Percentiles rank a stretch among this genome's conserved stretches.
phyloP scores from a whole-genome alignment of 2,329 filamentous ascomycete genomes.

The Arthroderma uncinatum region DNA sequence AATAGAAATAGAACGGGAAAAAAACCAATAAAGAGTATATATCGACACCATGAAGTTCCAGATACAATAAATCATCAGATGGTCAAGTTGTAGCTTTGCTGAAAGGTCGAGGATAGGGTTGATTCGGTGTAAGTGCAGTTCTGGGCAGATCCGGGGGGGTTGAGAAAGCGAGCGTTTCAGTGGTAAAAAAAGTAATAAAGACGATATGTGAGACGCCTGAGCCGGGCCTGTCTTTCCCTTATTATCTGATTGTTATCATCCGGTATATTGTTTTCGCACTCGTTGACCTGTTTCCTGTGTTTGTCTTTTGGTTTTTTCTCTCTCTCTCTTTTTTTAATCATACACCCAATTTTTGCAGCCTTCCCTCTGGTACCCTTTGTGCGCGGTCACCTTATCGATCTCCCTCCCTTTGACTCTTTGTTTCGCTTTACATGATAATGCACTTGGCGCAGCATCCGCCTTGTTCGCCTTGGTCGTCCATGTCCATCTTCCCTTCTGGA shows the following conservation, averaged over 20 bases:
- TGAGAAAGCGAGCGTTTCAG: neutral
- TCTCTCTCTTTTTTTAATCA: conserved; percentile 7
- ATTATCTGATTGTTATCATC: neutral
- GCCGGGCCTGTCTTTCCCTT: neutral
- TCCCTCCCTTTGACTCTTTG: neutral
- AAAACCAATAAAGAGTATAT: conserved; percentile 6
- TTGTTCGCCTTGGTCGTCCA: conserved; percentile 45
- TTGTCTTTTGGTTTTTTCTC: conserved; percentile 7
- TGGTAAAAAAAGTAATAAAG: neutral
- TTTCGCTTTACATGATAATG: conserved; percentile 62
- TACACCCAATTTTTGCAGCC: neutral
- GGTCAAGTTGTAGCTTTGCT: neutral
- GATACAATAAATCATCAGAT: conserved; percentile 2
- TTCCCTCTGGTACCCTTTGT: neutral
- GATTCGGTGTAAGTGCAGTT: neutral
- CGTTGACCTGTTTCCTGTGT: conserved; percentile 9
- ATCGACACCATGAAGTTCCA: conserved; percentile 1
- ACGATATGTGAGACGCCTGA: neutral
- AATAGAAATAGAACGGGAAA: neutral
- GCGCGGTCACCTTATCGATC: neutral
- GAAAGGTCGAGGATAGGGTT: neutral
- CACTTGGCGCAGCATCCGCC: conserved; percentile 75
- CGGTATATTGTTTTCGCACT: neutral
- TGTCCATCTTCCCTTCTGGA: conserved; percentile 59
- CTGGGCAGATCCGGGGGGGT: neutral